Conservation (phyloP, 371 early-diverging fungal genomes). For the Mortierella sp. region DNA sequence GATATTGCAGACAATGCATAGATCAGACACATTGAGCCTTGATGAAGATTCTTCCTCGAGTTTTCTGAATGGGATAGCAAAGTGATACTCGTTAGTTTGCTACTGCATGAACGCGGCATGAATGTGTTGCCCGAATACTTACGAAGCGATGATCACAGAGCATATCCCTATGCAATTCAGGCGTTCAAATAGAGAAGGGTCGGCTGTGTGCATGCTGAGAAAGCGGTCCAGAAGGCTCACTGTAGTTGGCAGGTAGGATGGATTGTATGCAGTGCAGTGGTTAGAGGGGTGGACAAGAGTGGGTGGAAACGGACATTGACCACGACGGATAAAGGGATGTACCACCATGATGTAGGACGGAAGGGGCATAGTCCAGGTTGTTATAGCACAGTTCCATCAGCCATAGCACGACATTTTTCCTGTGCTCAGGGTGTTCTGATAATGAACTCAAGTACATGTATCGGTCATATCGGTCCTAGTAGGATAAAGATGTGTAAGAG, state of each 20-base stretch:
- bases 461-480: constrained; percentile 38
- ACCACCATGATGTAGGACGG: constrained; percentile 34
- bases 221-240: constrained; percentile 46
- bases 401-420: constrained; percentile 23
- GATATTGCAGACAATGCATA: constrained; percentile 13
- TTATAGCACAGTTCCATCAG: constrained; percentile 30
- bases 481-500: neutral
- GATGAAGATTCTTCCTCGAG: constrained; percentile 22
- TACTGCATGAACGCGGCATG: neutral
- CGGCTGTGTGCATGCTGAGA: constrained; percentile 4
- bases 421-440: constrained; percentile 8
- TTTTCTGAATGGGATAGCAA: constrained; percentile 16
- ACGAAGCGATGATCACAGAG: constrained; percentile 46
- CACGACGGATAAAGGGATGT: neutral
- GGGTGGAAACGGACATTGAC: neutral
- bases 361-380: constrained; percentile 1
- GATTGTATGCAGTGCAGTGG: too few species aligned
- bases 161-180: constrained; percentile 31
- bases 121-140: neutral
- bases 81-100: neutral
- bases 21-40: constrained; percentile 7
- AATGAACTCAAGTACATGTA: constrained; percentile 19
- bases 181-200: neutral
- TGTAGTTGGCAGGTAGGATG: neutral
- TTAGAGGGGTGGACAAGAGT: too few species aligned